Evolutionary conservation across 805 yeast genomes (phyloP).

Genomic region (Yarrowia alimentaria): DNA sequence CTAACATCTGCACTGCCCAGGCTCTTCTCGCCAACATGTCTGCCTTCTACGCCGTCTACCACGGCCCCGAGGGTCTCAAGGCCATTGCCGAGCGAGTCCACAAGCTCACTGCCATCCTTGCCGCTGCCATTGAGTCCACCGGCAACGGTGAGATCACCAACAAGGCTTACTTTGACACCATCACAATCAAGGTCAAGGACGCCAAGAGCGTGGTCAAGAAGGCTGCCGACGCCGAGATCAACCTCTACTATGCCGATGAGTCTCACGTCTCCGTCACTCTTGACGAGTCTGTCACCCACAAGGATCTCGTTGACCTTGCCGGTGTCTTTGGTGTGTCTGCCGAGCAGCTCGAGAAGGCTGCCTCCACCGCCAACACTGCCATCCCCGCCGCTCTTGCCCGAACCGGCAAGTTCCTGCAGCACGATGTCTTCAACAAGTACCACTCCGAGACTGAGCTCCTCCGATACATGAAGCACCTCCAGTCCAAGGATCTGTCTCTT

Average conservation of each 20-base stretch:
- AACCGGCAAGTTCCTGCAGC: constrained; percentile 46
- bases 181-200: constrained; percentile 52
- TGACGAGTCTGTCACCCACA: constrained; percentile 79
- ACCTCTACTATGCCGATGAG: constrained; percentile 67
- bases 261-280: constrained; percentile 69
- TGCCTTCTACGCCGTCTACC: constrained; percentile 93
- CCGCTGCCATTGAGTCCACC: constrained; percentile 50
- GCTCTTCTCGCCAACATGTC: constrained; percentile 94
- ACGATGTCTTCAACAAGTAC: constrained; percentile 78
- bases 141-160: constrained; percentile 57
- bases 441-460: constrained; percentile 95
- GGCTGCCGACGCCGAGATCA: constrained; percentile 58
- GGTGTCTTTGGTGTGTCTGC: constrained; percentile 53
- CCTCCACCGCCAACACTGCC: constrained; percentile 42
- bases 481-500: constrained; percentile 82
- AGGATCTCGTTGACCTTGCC: constrained; percentile 59
- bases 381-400: constrained; percentile 43
- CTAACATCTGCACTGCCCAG: constrained; percentile 97
- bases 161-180: constrained; percentile 79
- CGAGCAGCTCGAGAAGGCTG: constrained; percentile 14
- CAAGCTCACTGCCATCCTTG: constrained; percentile 71
- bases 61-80: constrained; percentile 83
- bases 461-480: constrained; percentile 82
- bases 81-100: constrained; percentile 74
- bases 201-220: constrained; percentile 37